phyloP scores from a whole-genome alignment of 495 filamentous ascomycete species.

The Annulohypoxylon moriforme region DNA sequence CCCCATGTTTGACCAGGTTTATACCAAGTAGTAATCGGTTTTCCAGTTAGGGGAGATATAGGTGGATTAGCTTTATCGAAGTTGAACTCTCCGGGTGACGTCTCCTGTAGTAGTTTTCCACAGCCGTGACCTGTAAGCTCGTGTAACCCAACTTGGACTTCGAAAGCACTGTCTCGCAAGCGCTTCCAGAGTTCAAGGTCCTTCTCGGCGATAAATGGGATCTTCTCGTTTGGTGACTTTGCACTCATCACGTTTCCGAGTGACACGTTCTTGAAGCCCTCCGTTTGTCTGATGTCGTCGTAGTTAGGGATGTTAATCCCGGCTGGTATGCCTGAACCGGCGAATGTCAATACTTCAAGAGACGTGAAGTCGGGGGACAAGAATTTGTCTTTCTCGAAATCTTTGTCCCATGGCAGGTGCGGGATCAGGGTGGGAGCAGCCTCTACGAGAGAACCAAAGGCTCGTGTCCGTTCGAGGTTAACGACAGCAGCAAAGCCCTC shows the following conservation, averaged over 20 bases:
- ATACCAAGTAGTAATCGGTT: slow-evolving; percentile 86
- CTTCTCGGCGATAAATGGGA: slow-evolving; percentile 82
- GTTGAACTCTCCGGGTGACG: slow-evolving; percentile 81
- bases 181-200: slow-evolving; percentile 82
- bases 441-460: slow-evolving; percentile 88
- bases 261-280: slow-evolving; percentile 99
- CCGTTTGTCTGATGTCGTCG: slow-evolving; percentile 89
- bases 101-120: slow-evolving; percentile 94
- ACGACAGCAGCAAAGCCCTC: slow-evolving; percentile 89
- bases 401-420: slow-evolving; percentile 84
- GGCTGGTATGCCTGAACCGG: slow-evolving; percentile 84
- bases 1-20: slow-evolving; percentile 96
- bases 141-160: slow-evolving; percentile 95
- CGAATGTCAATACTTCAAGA: slow-evolving; percentile 73
- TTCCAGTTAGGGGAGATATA: slow-evolving; percentile 77
- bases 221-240: slow-evolving; percentile 87
- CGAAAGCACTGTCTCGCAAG: slow-evolving; percentile 86
- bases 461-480: slow-evolving; percentile 82
- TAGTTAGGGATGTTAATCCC: slow-evolving; percentile 88
- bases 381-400: slow-evolving; percentile 96
- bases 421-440: slow-evolving; percentile 85
- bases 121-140: slow-evolving; percentile 96
- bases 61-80: slow-evolving; percentile 85
- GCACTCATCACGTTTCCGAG: slow-evolving; percentile 91
- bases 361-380: slow-evolving; percentile 94